phyloP scores from a whole-genome alignment of 2,329 filamentous ascomycete genomes.

The Talaromyces sp. region DNA sequence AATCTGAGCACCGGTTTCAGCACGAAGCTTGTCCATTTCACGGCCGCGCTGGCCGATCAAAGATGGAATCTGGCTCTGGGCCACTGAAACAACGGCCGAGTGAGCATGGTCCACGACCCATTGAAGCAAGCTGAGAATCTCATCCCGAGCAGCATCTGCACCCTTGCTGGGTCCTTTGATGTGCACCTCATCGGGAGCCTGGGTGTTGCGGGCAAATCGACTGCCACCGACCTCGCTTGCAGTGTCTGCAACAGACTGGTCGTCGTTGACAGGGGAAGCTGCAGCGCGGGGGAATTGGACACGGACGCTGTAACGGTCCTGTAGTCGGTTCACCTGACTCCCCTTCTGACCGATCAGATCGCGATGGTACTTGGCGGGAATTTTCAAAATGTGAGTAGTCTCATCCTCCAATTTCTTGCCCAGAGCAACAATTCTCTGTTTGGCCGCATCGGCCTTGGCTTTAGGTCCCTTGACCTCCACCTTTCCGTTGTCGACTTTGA shows the following conservation, averaged over 20 bases:
- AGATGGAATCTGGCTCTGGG: slow-evolving; percentile 87
- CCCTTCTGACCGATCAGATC: slow-evolving; percentile 89
- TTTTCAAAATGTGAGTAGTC: slow-evolving; percentile 76
- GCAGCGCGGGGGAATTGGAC: slow-evolving; percentile 85
- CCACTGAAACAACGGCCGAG: slow-evolving; percentile 72
- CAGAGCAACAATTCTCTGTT: slow-evolving; percentile 71
- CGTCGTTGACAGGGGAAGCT: slow-evolving; percentile 49
- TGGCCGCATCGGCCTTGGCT: slow-evolving; percentile 85
- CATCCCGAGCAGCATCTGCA: slow-evolving; percentile 84
- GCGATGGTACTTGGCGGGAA: slow-evolving; percentile 88
- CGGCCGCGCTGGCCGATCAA: slow-evolving; percentile 86
- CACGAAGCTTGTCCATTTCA: slow-evolving; percentile 83
- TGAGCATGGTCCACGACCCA: slow-evolving; percentile 85
- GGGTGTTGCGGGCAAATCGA: slow-evolving; percentile 60
- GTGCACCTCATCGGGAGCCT: slow-evolving; percentile 80
- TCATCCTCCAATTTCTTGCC: slow-evolving; percentile 86
- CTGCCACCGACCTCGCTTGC: slow-evolving; percentile 58
- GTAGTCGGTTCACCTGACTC: slow-evolving; percentile 81
- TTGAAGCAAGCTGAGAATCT: slow-evolving; percentile 81
- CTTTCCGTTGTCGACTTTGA: slow-evolving; percentile 89
- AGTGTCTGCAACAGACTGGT: slow-evolving; percentile 63
- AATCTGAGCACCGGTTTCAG: slow-evolving; percentile 78
- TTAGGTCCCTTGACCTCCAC: slow-evolving; percentile 94
- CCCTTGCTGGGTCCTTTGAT: slow-evolving; percentile 89
- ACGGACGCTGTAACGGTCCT: slow-evolving; percentile 86